Evolutionary conservation across 2,329 filamentous ascomycete species (phyloP), one percentile per base, ranked within the genome.

Genomic region (Fusarium marasasianum): DNA sequence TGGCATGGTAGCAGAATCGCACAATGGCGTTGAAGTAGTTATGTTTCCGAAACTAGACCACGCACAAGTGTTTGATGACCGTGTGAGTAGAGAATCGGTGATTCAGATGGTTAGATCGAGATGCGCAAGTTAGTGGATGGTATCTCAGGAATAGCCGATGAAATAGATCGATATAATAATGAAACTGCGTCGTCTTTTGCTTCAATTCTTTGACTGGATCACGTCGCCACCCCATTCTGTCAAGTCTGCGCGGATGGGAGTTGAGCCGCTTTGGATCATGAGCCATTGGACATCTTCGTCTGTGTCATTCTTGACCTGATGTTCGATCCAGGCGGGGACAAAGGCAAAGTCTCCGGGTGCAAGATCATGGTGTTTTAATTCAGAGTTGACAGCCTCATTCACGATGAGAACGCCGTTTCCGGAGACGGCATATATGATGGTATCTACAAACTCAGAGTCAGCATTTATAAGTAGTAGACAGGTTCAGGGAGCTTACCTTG

Each of bases 301-400:
- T 3, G 87, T 87, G 43, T 93, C 88, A 76, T 94, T 94, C 26
- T 91, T 84, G 61, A 91, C 87, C 79, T 93, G 91, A 81, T 94
- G 91, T 79, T 94, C 91, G 1, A 90, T 89, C 86, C 88, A 93
- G 1, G 91, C 88, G 1, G 92, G 92, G 18, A 94, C 87, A 62
- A 93, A 86, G 7, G 91, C 91, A 80, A 93, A 94, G 79, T 94
- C 92, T 0, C 92, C 92, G 0, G 89, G 85, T 3, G 81, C 81
- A 12, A 94, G 84, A 24, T 88, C 83, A 70, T 92, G 86, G 40
- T 87, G 86, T 69, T 87, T 87, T 2, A 86, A 79, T 37, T 85
- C 82, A 40, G 83, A 83, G 53, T 86, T 87, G 18, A 89, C 87
- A 47, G 87, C 85, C 26, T 90, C 85, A 59, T 86, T 86, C 0